A percentile compares a stretch with the other conserved stretches of the same genome.
phyloP scores from a whole-genome alignment of 306 rosid genomes.

The Abrus precatorius region DNA sequence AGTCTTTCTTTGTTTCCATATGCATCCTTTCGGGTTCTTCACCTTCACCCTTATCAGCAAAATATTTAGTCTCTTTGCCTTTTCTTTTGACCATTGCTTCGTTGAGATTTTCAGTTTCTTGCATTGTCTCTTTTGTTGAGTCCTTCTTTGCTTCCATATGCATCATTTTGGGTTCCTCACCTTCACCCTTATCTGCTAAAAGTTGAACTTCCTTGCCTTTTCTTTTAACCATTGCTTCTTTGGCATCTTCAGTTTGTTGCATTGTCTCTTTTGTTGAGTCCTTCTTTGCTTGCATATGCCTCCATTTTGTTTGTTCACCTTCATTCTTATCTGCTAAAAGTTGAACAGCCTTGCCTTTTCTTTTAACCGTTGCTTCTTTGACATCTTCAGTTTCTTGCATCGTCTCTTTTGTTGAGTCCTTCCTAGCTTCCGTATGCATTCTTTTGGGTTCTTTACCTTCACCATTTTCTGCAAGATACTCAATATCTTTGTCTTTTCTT shows the following conservation, averaged over 20 bases:
- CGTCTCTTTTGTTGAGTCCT: conserved; percentile 7
- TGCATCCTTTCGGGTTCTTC: conserved; percentile 4
- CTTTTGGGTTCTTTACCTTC: conserved; percentile 9
- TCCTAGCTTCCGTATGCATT: not conserved
- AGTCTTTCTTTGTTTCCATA: not conserved
- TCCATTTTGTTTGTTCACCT: conserved; percentile 16
- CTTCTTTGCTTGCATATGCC: not conserved
- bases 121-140: not conserved
- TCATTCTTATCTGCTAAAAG: not conserved
- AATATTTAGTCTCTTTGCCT: not conserved
- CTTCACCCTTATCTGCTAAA: not conserved
- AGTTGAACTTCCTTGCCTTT: not conserved
- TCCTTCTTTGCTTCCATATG: not conserved
- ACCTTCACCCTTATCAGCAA: conserved; percentile 8
- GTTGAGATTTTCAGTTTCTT: not conserved
- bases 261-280: not conserved
- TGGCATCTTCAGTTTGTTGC: not conserved
- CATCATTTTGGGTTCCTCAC: not conserved
- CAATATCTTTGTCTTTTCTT: not conserved
- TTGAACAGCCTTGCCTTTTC: not conserved
- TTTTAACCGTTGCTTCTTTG: not conserved
- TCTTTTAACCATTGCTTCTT: conserved; percentile 7
- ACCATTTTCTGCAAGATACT: not conserved
- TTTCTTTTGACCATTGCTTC: conserved; percentile 5
- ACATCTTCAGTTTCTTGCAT: not conserved